A percentile compares a stretch with the other conserved stretches of the same genome.
These are phyloP conservation scores for Mesembryanthemum crystallinum DNA, from an alignment of 148 eudicot genomes.

Conservation along the genomic window DNA sequence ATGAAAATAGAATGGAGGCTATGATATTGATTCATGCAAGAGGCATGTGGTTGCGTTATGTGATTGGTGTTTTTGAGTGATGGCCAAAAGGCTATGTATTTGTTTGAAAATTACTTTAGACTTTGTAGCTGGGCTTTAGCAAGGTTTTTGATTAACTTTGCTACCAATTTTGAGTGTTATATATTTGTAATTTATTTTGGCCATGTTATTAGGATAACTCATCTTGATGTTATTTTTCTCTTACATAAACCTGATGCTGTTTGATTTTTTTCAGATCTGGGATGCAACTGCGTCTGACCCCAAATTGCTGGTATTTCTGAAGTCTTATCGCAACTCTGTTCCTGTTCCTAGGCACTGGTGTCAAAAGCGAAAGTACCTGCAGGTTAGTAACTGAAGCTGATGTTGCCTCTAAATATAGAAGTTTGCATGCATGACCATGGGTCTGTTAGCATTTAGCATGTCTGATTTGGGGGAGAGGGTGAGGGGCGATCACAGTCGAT, in stretches of 20 bases:
- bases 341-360: slow-evolving; percentile 98
- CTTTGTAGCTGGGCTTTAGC: background rate
- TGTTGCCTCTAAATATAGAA: background rate
- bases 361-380: slow-evolving; percentile 89
- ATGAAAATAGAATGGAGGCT: background rate
- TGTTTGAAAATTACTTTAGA: background rate
- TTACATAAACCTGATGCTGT: slow-evolving; percentile 1
- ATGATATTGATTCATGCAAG: background rate
- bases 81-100: background rate
- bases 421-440: slow-evolving; percentile 30
- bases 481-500: slow-evolving; percentile 43
- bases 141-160: background rate
- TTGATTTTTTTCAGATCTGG: slow-evolving; percentile 62
- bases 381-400: slow-evolving; percentile 49
- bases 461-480: slow-evolving; percentile 44
- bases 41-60: background rate
- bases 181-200: too few species aligned
- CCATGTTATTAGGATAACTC: background rate
- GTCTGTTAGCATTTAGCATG: slow-evolving; percentile 17
- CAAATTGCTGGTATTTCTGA: slow-evolving; percentile 75
- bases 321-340: slow-evolving; percentile 88
- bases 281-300: slow-evolving; percentile 94
- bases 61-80: background rate
- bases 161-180: background rate
- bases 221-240: background rate